Conservation (phyloP, 2,329 filamentous ascomycete genomes). For the Pseudonectria buxi region DNA sequence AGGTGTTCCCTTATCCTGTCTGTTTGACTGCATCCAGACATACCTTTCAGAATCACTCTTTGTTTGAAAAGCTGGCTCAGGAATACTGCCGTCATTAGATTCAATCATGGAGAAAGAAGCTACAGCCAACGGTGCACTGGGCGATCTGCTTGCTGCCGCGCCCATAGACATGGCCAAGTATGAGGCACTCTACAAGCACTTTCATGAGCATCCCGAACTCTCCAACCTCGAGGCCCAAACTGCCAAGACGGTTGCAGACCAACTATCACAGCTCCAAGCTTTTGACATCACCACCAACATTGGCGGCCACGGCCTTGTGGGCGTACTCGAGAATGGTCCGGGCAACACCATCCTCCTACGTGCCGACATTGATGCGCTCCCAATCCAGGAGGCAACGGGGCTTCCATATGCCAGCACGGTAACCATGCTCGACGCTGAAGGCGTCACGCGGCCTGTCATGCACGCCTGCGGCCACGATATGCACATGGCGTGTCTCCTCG, state of each 20-base stretch:
- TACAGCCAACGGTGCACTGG: too few species aligned
- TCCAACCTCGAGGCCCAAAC: conserved; percentile 50
- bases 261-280: conserved; percentile 25
- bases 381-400: conserved; percentile 48
- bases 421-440: conserved; percentile 1
- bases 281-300: conserved; percentile 40
- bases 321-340: conserved; percentile 46
- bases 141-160: too few species aligned
- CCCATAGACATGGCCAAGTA: too few species aligned
- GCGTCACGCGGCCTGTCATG: conserved; percentile 47
- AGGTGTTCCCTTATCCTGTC: too few species aligned
- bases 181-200: conserved; percentile 42
- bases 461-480: conserved; percentile 65
- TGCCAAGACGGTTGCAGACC: conserved; percentile 36
- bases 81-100: too few species aligned
- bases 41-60: too few species aligned
- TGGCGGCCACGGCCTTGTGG: conserved; percentile 53
- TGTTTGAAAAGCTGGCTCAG: too few species aligned
- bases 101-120: too few species aligned
- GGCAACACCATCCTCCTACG: conserved; percentile 51
- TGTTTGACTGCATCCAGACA: too few species aligned
- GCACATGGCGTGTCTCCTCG: conserved; percentile 54
- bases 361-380: conserved; percentile 57
- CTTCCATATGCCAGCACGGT: conserved; percentile 45
- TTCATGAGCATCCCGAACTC: conserved; percentile 54